A percentile compares a stretch with the other conserved stretches of the same genome.
phyloP scores from a whole-genome alignment of 305 asterid species.

The Solanum hybrid region DNA sequence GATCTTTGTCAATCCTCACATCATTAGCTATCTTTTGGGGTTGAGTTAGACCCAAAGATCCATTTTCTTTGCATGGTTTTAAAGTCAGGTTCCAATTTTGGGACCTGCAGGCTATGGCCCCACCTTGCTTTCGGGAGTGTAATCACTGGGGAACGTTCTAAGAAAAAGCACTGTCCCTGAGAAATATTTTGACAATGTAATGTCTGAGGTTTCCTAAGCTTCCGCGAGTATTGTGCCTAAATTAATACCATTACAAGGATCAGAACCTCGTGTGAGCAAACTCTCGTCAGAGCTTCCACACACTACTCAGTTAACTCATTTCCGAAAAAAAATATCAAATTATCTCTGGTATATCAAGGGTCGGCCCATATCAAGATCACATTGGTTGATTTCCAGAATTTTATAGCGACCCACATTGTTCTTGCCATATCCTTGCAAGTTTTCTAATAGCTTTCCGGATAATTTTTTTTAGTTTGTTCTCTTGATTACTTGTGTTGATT shows the following conservation, averaged over 20 bases:
- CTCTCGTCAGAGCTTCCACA: background rate
- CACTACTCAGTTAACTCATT: background rate
- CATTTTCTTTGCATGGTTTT: background rate
- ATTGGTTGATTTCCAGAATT: background rate
- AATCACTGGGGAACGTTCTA: background rate
- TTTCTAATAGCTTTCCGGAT: background rate
- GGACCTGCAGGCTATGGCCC: background rate
- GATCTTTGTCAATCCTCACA: background rate
- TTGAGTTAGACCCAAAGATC: background rate
- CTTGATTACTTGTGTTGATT: background rate
- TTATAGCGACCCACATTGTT: background rate
- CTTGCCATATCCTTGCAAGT: background rate
- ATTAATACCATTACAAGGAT: background rate
- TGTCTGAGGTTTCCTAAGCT: background rate
- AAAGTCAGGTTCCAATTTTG: background rate
- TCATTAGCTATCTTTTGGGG: background rate
- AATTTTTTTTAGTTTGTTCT: background rate
- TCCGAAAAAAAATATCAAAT: background rate
- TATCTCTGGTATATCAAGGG: background rate
- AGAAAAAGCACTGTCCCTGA: background rate
- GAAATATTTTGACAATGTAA: background rate
- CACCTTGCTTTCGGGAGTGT: background rate
- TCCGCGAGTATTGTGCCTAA: background rate
- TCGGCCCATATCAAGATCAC: background rate
- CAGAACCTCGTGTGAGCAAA: background rate